Evolutionary conservation across 75 land plant genomes (phyloP).

Genomic region (Picea sitchensis): DNA sequence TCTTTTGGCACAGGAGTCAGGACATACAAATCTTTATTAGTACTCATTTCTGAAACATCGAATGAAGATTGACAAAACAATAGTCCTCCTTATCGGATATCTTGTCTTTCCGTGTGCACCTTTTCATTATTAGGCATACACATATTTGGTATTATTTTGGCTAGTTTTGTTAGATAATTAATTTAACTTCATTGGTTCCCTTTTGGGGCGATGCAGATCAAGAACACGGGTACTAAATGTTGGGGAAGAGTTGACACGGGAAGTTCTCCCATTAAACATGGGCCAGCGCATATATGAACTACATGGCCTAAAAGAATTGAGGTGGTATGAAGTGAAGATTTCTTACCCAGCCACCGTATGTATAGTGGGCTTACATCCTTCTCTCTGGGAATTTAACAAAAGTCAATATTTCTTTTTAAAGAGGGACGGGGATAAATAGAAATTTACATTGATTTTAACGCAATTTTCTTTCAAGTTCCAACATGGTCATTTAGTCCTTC

Average conservation of each 20-base stretch:
- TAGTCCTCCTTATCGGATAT: no score
- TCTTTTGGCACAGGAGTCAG: no score
- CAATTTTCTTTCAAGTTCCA: not conserved
- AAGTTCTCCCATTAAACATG: conserved; percentile 48
- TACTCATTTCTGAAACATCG: no score
- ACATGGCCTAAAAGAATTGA: conserved; percentile 42
- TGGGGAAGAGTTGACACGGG: conserved; percentile 59
- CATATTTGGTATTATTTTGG: no score
- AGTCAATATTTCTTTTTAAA: not conserved
- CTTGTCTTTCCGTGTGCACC: no score
- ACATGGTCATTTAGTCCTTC: not conserved
- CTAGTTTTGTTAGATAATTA: no score
- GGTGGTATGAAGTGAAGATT: conserved; percentile 90
- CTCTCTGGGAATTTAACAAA: not conserved
- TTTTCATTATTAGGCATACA: no score
- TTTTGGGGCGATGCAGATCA: conserved; percentile 10
- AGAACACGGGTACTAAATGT: conserved; percentile 25
- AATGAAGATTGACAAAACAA: no score
- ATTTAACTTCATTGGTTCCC: no score
- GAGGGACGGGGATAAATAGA: not conserved
- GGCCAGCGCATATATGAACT: conserved; percentile 61
- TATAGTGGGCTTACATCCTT: conserved; percentile 16
- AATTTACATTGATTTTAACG: not conserved
- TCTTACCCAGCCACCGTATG: conserved; percentile 94
- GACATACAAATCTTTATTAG: no score